Evolutionary conservation across 1,139 yeast species (phyloP), one percentile per base, ranked within the genome.

Genomic region (Ashbya aceris): DNA sequence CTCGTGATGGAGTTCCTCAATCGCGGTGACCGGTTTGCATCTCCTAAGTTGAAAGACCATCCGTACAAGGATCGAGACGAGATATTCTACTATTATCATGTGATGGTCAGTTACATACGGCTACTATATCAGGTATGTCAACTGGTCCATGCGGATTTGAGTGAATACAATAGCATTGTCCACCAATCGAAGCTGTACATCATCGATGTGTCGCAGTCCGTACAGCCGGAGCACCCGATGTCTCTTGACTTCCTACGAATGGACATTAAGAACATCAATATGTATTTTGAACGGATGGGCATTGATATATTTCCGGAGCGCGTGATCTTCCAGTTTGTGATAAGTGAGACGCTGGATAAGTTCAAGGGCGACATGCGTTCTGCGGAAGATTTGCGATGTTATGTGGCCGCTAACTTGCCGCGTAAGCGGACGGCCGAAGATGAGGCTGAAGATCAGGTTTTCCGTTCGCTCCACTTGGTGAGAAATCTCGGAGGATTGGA

Each of bases 171-270:
- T 59, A 76, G 87, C 1, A 83, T 93, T 47, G 83, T 93, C 23
- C 96, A 89, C 59, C 23, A 84, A n/a, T 79, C 74, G 36, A 74
- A 78, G 55, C 67, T 93, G 30, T 87, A 83, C 64, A 85, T 93
- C 45, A 85, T 93, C 53, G 99, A 93, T 67, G 99, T 93, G 14
- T 89, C 97, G 1, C 99, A 93, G 60, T 81, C 94, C 30, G 98
- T 93, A 26, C 97, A 93, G 61, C 97, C 95, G 17, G 96, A 89
- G 54, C 99, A 93, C 62, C 98, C 97, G 6, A 87, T 86, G 84
- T 84, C 96, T 36, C 70, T 91, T 47, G 97, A 91, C 60, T 93
- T 93, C 58, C 66, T 93, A 46, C 71, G 99, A 58, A 91, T 91
- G 98, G 99, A 93, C 64, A 89, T 93, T 56, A 91, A 89, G 62